phyloP scores from a whole-genome alignment of 257 asterid species.

The Cruciata laevipes region DNA sequence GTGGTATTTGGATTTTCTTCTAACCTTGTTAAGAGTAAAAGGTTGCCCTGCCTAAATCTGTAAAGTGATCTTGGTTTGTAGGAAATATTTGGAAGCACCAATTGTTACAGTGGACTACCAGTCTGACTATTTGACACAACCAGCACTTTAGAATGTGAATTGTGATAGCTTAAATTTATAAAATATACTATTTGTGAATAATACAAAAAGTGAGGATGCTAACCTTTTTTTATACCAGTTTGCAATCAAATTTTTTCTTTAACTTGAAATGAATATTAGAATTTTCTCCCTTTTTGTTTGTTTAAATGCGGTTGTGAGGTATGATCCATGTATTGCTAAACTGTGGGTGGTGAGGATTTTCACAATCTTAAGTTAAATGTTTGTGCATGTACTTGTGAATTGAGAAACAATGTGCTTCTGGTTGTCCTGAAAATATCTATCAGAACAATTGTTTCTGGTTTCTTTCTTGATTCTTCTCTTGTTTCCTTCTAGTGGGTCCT shows the following conservation, averaged over 20 bases:
- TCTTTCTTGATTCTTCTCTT: slow-evolving; percentile 20
- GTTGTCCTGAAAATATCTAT: neutral
- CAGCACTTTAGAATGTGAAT: neutral
- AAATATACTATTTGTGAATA: neutral
- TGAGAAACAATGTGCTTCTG: neutral
- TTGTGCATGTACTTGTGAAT: neutral
- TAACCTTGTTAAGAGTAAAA: slow-evolving; percentile 5
- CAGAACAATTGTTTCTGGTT: neutral
- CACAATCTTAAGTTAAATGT: neutral
- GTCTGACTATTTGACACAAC: slow-evolving; percentile 12
- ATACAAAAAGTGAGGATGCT: neutral
- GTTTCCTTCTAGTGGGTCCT: slow-evolving; percentile 44
- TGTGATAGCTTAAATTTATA: neutral
- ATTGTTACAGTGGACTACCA: slow-evolving; percentile 12
- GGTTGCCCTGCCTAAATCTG: slow-evolving; percentile 6
- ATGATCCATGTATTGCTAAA: neutral
- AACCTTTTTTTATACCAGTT: neutral
- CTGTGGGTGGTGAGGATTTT: neutral
- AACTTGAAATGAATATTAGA: slow-evolving; percentile 1
- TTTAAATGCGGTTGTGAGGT: neutral
- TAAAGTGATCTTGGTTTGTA: slow-evolving; percentile 10
- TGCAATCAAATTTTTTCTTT: neutral
- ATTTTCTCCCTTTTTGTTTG: neutral
- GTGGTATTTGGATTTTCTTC: slow-evolving; percentile 11
- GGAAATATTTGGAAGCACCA: slow-evolving; percentile 5